Conservation (phyloP, 1,284 basidiomycete genomes). For the Inonotus hispidus region DNA sequence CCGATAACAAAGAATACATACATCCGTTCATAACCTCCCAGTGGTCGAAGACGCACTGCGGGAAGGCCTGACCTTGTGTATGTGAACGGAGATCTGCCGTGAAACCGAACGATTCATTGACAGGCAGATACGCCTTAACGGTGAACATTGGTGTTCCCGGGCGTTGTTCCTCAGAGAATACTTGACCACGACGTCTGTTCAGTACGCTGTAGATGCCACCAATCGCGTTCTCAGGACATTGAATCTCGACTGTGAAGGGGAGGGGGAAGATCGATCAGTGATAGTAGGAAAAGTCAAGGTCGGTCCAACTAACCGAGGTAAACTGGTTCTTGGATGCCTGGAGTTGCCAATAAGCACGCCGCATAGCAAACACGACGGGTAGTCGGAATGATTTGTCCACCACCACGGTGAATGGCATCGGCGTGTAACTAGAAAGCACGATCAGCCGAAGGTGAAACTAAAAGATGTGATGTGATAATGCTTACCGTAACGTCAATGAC, state of each 20-base stretch:
- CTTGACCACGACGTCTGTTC: slow-evolving; percentile 98
- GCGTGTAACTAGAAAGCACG: slow-evolving; percentile 70
- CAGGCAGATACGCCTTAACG: slow-evolving; percentile 97
- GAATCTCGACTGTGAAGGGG: slow-evolving; percentile 75
- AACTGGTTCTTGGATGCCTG: slow-evolving; percentile 94
- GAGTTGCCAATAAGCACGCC: slow-evolving; percentile 87
- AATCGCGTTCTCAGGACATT: slow-evolving; percentile 96
- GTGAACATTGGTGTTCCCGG: slow-evolving; percentile 99
- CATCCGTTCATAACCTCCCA: slow-evolving; percentile 83
- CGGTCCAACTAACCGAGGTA: slow-evolving; percentile 65
- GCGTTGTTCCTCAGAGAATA: slow-evolving; percentile 97
- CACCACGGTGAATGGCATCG: slow-evolving; percentile 99
- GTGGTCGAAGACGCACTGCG: slow-evolving; percentile 92
- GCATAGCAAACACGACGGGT: slow-evolving; percentile 97
- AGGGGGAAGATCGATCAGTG: background rate
- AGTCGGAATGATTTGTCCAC: slow-evolving; percentile 96
- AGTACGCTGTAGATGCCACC: slow-evolving; percentile 96
- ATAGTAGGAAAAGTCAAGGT: background rate
- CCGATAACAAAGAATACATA: slow-evolving; percentile 33
- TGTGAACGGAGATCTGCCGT: slow-evolving; percentile 92
- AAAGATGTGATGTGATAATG: slow-evolving; percentile 9
- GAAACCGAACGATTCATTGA: slow-evolving; percentile 98
- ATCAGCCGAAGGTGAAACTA: background rate
- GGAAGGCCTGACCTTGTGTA: slow-evolving; percentile 98
- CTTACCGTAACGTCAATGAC: slow-evolving; percentile 91